Evolutionary conservation across 2,329 filamentous ascomycete species (phyloP).

Genomic region (Ampelomyces quisqualis): DNA sequence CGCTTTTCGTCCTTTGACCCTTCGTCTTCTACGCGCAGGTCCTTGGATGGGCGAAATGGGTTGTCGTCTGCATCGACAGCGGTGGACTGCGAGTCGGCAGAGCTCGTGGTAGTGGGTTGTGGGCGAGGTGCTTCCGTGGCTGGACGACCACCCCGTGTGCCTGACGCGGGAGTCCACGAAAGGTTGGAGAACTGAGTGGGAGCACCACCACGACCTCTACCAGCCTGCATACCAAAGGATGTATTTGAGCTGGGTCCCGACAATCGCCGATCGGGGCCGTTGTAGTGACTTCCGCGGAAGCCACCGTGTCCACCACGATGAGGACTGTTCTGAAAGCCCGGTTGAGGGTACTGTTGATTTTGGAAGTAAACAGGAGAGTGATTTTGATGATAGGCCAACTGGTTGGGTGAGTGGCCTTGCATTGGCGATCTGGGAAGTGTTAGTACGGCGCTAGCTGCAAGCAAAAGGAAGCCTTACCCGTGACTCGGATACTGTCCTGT

Average conservation of each 20-base stretch:
- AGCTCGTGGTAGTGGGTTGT: constrained; percentile 17
- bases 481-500: constrained; percentile 49
- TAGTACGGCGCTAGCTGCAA: constrained; percentile 4
- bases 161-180: constrained; percentile 67
- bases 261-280: constrained; percentile 47
- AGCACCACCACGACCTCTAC: constrained; percentile 56
- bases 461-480: constrained; percentile 46
- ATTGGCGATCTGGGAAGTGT: constrained; percentile 46
- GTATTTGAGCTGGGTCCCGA: constrained; percentile 45
- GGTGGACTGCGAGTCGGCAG: constrained; percentile 23
- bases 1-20: constrained; percentile 53
- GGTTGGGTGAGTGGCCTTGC: constrained; percentile 59
- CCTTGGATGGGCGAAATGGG: constrained; percentile 64
- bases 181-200: constrained; percentile 62
- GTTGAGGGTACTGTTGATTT: constrained; percentile 57
- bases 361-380: constrained; percentile 51
- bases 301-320: constrained; percentile 55
- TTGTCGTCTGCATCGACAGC: constrained; percentile 59
- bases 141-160: constrained; percentile 55
- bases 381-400: constrained; percentile 55
- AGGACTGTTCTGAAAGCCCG: constrained; percentile 51
- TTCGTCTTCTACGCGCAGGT: constrained; percentile 65
- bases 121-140: constrained; percentile 42
- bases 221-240: constrained; percentile 46
- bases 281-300: constrained; percentile 59